Evolutionary conservation across 129 eudicot genomes (phyloP).

Genomic region (Dittrichia graveolens): DNA sequence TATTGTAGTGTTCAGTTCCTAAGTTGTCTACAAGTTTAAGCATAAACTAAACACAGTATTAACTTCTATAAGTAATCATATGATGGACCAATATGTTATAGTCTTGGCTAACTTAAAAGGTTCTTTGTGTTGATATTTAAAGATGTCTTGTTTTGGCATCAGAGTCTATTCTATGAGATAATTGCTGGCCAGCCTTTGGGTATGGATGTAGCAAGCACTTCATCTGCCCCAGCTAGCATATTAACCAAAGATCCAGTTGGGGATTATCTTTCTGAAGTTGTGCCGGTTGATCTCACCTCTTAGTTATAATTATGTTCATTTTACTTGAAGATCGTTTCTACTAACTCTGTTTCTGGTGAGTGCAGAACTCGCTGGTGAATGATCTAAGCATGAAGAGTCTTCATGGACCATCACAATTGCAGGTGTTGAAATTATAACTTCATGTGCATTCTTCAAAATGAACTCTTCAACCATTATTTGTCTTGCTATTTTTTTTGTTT

Average conservation of each 20-base stretch:
- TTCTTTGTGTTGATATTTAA: conserved; percentile 10
- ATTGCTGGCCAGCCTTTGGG: conserved; percentile 32
- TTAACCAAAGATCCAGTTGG: conserved; percentile 48
- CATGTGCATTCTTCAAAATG: conserved; percentile 12
- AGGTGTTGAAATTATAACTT: conserved; percentile 36
- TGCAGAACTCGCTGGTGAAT: conserved; percentile 48
- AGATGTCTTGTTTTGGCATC: conserved; percentile 25
- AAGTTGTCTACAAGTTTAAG: background rate
- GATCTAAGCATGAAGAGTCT: conserved; percentile 37
- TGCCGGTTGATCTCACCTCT: conserved; percentile 3
- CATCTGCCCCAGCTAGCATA: conserved; percentile 51
- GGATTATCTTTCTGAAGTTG: conserved; percentile 45
- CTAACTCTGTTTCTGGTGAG: conserved; percentile 8
- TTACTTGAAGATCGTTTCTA: conserved; percentile 16
- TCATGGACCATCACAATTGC: conserved; percentile 40
- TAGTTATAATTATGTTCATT: conserved; percentile 9
- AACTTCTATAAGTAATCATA: background rate
- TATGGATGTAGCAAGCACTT: conserved; percentile 62
- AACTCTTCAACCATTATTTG: background rate
- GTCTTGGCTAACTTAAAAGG: background rate
- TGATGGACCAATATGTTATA: no score
- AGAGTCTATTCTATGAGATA: no score
- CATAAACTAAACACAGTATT: background rate
- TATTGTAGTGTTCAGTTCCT: background rate
- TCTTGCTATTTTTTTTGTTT: background rate